phyloP scores from a whole-genome alignment of 768 basidiomycete species.

The Xerocomus potaroensis region DNA sequence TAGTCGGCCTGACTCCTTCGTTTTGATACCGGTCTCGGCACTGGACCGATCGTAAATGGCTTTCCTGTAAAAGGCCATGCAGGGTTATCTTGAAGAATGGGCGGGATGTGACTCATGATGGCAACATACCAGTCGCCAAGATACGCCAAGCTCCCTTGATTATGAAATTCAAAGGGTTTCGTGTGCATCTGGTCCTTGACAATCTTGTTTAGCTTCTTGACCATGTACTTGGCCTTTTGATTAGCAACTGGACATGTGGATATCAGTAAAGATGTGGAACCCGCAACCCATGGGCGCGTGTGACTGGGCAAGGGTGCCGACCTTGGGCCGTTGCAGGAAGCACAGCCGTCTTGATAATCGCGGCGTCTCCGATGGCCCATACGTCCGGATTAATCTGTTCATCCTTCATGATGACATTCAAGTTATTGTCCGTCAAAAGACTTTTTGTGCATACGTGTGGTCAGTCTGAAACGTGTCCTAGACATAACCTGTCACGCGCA shows the following conservation, averaged over 20 bases:
- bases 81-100: constrained; percentile 7
- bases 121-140: constrained; percentile 63
- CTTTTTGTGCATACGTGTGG: constrained; percentile 21
- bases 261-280: constrained; percentile 11
- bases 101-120: neutral
- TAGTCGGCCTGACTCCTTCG: constrained; percentile 59
- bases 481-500: constrained; percentile 25
- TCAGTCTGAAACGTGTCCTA: constrained; percentile 26
- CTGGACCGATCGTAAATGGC: constrained; percentile 70
- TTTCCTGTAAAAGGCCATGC: constrained; percentile 45
- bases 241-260: constrained; percentile 52
- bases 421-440: constrained; percentile 49
- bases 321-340: constrained; percentile 88
- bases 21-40: constrained; percentile 44
- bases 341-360: constrained; percentile 48
- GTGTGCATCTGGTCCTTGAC: constrained; percentile 44
- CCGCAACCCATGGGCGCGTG: constrained; percentile 18
- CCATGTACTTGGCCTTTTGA: constrained; percentile 69
- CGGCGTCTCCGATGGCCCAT: constrained; percentile 80
- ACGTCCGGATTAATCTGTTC: constrained; percentile 60
- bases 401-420: constrained; percentile 57
- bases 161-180: constrained; percentile 65
- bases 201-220: constrained; percentile 61
- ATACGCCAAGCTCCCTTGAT: constrained; percentile 75
- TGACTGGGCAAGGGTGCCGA: constrained; percentile 21